phyloP scores from a whole-genome alignment of 257 asterid genomes.

The Scutellaria minor region DNA sequence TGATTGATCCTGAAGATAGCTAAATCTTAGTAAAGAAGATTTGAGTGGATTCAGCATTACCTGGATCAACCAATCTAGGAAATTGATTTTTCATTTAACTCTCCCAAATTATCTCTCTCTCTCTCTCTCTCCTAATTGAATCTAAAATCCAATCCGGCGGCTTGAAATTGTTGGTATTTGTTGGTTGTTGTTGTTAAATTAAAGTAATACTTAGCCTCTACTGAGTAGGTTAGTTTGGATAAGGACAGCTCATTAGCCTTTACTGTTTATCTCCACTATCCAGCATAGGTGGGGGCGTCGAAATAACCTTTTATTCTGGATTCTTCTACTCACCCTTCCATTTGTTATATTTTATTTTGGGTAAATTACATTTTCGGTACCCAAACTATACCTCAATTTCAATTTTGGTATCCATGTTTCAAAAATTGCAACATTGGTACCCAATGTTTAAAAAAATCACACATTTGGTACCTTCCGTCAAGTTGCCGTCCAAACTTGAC shows the following conservation, averaged over 20 bases:
- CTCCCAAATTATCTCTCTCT: not conserved
- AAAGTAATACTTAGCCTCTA: not conserved
- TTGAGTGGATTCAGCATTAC: not conserved
- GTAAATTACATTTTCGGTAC: no score
- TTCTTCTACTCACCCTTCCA: not conserved
- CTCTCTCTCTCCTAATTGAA: not conserved
- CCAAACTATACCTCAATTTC: no score
- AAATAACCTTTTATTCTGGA: not conserved
- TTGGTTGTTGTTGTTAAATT: conserved; percentile 17
- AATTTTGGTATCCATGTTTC: no score
- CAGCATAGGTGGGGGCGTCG: conserved; percentile 11
- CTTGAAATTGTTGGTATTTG: conserved; percentile 17
- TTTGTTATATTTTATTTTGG: not conserved
- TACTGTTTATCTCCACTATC: not conserved
- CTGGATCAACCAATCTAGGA: not conserved
- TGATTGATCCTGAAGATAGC: conserved; percentile 19
- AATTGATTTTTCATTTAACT: not conserved
- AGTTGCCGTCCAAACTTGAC: no score
- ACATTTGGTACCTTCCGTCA: no score
- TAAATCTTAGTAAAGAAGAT: not conserved
- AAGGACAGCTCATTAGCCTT: conserved; percentile 20
- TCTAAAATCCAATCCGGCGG: conserved; percentile 7
- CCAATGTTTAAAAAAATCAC: no score
- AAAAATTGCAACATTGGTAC: no score
- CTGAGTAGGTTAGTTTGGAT: conserved; percentile 33